Base-by-base conservation (phyloP, 2,329 filamentous ascomycete species). In the Diaporthe destruens region DNA sequence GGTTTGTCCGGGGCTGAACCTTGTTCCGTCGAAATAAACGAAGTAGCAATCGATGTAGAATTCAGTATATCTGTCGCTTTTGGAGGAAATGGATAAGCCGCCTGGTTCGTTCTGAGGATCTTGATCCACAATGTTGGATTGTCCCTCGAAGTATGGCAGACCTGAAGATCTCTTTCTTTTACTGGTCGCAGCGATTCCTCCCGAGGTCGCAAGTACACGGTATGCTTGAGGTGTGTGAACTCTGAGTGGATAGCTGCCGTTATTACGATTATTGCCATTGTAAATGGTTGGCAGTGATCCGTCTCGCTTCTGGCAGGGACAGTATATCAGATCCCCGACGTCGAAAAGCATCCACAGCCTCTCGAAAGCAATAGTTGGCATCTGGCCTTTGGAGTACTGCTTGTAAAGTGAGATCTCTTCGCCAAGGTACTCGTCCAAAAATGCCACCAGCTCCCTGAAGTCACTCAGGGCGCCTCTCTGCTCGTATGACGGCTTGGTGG, bases 1-100 rank as follows among this genome's bases (percentile, higher is more conserved):
- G 0, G 79, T 77, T 11, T 51, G 29, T 1, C 29, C 65, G 1
- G 65, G 29, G 4, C 34, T 55, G 34, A 55, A 69, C 3, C 34
- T 39, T 1, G 53, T 7, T 2, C 65, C 65, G 18, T 69, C 65
- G 12, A 69, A 69, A 3, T 44, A 3, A 32, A 47, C 34, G 12
- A 36, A 69, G 14, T 55, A 55, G 36, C 51, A 69, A 6, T 55
- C 34, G 12, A 69, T 6, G 36, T 20, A 55, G 14, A 69, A 11
- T 1, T 51, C 4, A 0, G 65, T 25, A 20, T 51, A 39, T 56
- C 54, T 32, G 14, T 69, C 65, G 18, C 29, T 55, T 11, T 55
- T 55, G 25, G 53, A 55, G 2, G 8, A 55, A 7, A 34, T 3
- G 3, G 53, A 14, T 32, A 34, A 8, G 8, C 16, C 29, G 3